phyloP scores from a whole-genome alignment of 768 basidiomycete genomes.

The Naganishia vishniacii region DNA sequence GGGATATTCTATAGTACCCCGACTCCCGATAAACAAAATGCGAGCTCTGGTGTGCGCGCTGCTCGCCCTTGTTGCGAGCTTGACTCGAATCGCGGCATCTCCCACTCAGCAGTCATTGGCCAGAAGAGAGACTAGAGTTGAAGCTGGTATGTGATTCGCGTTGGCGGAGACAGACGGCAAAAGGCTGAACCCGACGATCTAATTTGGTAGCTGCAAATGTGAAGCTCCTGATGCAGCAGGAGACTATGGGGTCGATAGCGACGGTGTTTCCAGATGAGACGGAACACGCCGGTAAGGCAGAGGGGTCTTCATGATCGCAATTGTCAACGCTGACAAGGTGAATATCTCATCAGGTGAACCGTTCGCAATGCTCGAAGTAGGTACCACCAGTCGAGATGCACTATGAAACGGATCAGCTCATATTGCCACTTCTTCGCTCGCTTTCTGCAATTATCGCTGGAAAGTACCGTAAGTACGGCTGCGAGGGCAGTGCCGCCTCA shows the following conservation, averaged over 20 bases:
- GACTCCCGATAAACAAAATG: neutral
- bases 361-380: constrained; percentile 45
- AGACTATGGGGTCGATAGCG: constrained; percentile 41
- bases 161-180: neutral
- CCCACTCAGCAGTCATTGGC: neutral
- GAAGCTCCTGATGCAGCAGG: constrained; percentile 32
- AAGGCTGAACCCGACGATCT: neutral
- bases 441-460: too few relatives aligned
- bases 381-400: constrained; percentile 1
- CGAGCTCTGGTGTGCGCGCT: neutral
- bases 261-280: constrained; percentile 35
- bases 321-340: neutral
- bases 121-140: constrained; percentile 7
- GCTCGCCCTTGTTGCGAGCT: neutral
- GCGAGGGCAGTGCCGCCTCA: neutral
- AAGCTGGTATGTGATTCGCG: neutral
- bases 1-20: too few relatives aligned
- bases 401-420: too few relatives aligned
- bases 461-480: constrained; percentile 28
- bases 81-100: neutral
- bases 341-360: constrained; percentile 33
- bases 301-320: neutral
- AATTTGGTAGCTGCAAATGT: constrained; percentile 27
- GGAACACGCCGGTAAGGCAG: constrained; percentile 31
- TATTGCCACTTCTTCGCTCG: neutral